These are phyloP conservation scores for Brassica nigra DNA, from an alignment of 345 rosid species.

Conservation along the genomic window DNA sequence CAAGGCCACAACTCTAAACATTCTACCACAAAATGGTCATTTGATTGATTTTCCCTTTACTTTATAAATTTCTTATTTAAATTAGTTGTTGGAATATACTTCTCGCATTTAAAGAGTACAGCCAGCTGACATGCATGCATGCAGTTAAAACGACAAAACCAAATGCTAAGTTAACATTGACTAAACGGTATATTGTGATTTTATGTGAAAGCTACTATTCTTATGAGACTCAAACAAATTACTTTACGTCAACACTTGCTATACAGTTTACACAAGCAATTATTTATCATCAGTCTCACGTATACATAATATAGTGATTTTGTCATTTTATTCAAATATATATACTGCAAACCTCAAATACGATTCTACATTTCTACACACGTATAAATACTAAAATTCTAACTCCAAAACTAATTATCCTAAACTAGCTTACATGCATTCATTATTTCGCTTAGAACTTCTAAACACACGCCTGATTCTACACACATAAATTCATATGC, in stretches of 20 bases:
- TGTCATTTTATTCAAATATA: background rate
- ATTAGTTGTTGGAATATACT: conserved; percentile 41
- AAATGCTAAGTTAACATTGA: conserved; percentile 22
- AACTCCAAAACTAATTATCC: background rate
- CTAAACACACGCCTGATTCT: background rate
- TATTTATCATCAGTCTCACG: background rate
- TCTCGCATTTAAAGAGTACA: conserved; percentile 36
- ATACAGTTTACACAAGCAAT: conserved; percentile 5
- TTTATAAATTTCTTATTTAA: background rate
- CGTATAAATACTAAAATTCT: background rate
- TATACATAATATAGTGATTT: background rate
- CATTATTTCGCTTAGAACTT: background rate
- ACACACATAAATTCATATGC: background rate
- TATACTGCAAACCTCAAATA: background rate
- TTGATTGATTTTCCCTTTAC: background rate
- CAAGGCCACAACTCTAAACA: conserved; percentile 32
- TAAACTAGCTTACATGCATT: background rate
- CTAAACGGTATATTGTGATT: conserved; percentile 20
- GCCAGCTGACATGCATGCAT: conserved; percentile 40
- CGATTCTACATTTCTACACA: background rate
- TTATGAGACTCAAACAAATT: conserved; percentile 19
- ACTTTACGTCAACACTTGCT: conserved; percentile 29
- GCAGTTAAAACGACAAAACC: conserved; percentile 33
- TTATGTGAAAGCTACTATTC: conserved; percentile 33
- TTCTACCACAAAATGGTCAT: conserved; percentile 26